phyloP scores from a whole-genome alignment of 2,329 filamentous ascomycete species.

The Hypoxylon sp. region DNA sequence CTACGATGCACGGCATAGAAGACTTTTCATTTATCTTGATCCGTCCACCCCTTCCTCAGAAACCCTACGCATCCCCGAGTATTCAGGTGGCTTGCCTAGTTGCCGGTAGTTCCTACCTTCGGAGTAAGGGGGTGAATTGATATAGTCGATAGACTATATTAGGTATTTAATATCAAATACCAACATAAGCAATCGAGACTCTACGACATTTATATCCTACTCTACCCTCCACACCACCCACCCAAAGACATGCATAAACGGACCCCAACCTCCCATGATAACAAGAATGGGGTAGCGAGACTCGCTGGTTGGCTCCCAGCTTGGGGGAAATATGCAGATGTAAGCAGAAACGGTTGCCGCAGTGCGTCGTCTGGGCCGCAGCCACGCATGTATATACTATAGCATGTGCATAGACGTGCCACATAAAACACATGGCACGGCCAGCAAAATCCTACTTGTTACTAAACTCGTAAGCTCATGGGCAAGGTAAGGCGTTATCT shows the following conservation, averaged over 20 bases:
- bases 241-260: neutral
- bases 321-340: neutral
- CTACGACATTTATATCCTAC: neutral
- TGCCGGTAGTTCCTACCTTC: neutral
- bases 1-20: neutral
- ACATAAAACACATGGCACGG: neutral
- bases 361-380: neutral
- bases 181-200: neutral
- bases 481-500: neutral
- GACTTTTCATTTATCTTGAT: neutral
- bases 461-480: no score
- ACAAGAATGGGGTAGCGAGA: conserved; percentile 2
- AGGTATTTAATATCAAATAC: no score
- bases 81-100: neutral
- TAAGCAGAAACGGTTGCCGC: neutral
- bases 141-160: neutral
- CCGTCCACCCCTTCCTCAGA: neutral
- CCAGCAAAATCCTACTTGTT: neutral
- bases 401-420: neutral
- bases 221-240: neutral
- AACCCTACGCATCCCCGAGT: neutral
- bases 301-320: neutral
- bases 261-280: neutral
- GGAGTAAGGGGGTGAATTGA: neutral
- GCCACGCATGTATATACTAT: conserved; percentile 2